Percentiles rank a stretch among this genome's conserved stretches.
Conservation (phyloP, 2,329 filamentous ascomycete species). For the Saccharata proteae region DNA sequence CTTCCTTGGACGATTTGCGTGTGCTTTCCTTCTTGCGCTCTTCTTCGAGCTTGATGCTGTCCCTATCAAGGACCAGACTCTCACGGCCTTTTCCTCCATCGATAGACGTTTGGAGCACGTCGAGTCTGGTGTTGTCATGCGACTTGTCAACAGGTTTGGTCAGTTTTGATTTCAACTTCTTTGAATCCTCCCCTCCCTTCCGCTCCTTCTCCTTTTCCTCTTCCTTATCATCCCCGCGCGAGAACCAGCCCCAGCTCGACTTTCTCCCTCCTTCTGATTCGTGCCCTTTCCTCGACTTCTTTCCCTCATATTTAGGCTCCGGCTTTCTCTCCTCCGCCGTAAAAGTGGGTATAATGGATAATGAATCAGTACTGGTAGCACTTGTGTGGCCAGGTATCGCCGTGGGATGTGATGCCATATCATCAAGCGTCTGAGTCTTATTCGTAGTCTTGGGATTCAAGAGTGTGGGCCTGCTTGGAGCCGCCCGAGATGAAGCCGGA, state of each 20-base stretch:
- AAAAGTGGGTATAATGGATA: slow-evolving; percentile 71
- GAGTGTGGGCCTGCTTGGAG: slow-evolving; percentile 4
- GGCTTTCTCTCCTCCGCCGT: slow-evolving; percentile 61
- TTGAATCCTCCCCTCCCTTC: slow-evolving; percentile 29
- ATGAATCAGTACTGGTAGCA: slow-evolving; percentile 55
- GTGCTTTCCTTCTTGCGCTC: slow-evolving; percentile 71
- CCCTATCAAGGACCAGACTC: slow-evolving; percentile 71
- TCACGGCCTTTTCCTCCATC: slow-evolving; percentile 62
- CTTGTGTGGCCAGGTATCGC: slow-evolving; percentile 53
- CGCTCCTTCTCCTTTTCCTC: slow-evolving; percentile 39
- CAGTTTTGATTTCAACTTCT: slow-evolving; percentile 49
- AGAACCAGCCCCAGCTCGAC: slow-evolving; percentile 73
- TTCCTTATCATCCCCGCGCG: slow-evolving; percentile 56
- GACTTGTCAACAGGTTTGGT: slow-evolving; percentile 46
- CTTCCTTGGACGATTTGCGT: slow-evolving; percentile 53
- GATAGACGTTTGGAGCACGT: slow-evolving; percentile 78
- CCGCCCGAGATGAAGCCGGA: too few relatives aligned
- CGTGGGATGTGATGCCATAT: slow-evolving; percentile 55
- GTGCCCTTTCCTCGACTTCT: slow-evolving; percentile 60
- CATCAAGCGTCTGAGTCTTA: slow-evolving; percentile 44
- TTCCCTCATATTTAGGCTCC: slow-evolving; percentile 55
- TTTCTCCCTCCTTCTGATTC: slow-evolving; percentile 54
- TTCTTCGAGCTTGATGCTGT: slow-evolving; percentile 61
- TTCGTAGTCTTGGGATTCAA: slow-evolving; percentile 17
- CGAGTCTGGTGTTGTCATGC: slow-evolving; percentile 71